A percentile compares a stretch with the other conserved stretches of the same genome.
Conservation (phyloP, 2,329 filamentous ascomycete species). For the Alternaria solani region DNA sequence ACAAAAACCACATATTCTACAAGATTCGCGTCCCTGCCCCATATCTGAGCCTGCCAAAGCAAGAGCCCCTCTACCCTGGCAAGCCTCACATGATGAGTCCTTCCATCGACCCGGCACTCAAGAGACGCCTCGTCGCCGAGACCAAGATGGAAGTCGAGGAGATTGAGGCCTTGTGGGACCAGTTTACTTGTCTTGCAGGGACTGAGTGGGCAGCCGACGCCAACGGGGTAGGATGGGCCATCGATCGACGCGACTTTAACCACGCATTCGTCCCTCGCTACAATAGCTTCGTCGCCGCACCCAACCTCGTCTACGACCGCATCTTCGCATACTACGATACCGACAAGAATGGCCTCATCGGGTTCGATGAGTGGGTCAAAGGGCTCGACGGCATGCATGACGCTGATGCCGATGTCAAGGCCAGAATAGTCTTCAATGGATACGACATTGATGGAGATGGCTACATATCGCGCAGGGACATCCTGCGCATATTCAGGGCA, state of each 20-base stretch:
- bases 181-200: constrained; percentile 93
- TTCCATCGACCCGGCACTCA: constrained; percentile 71
- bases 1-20: constrained; percentile 94
- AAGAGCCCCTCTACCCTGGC: constrained; percentile 61
- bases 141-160: constrained; percentile 76
- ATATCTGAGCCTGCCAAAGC: constrained; percentile 77
- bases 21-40: constrained; percentile 92
- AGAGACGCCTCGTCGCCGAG: constrained; percentile 64
- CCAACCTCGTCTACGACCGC: constrained; percentile 92
- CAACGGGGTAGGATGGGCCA: constrained; percentile 77
- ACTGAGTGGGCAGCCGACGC: constrained; percentile 85
- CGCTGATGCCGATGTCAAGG: constrained; percentile 57
- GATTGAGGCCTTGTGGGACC: constrained; percentile 93
- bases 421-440: constrained; percentile 75
- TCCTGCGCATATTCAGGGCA: constrained; percentile 88
- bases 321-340: constrained; percentile 98
- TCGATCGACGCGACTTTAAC: constrained; percentile 93
- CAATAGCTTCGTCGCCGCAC: constrained; percentile 76
- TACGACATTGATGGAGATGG: constrained; percentile 93
- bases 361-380: constrained; percentile 89
- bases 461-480: constrained; percentile 84
- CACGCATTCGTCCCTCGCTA: constrained; percentile 87
- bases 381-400: constrained; percentile 73
- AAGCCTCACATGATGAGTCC: constrained; percentile 75
- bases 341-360: constrained; percentile 86